Conservation (phyloP, 192 early-diverging fungal genomes). For the Gonapodya prolifera region DNA sequence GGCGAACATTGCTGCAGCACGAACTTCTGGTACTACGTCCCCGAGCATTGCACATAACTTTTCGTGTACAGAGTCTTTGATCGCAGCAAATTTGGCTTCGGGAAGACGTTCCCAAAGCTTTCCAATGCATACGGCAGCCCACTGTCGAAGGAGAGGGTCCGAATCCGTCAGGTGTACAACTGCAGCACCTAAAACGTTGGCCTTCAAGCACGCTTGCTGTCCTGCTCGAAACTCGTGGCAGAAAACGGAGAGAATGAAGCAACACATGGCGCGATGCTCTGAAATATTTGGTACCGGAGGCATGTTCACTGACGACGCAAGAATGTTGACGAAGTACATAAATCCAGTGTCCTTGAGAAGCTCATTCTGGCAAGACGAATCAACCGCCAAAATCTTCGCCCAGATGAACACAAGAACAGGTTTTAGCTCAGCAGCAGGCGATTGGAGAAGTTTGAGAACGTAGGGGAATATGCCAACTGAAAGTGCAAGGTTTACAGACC, state of each 20-base stretch:
- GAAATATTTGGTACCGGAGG: constrained; percentile 56
- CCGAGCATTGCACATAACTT: constrained; percentile 38
- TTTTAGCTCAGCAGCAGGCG: constrained; percentile 81
- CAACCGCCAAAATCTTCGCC: constrained; percentile 90
- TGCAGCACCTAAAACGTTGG: constrained; percentile 51
- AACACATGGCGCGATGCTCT: constrained; percentile 87
- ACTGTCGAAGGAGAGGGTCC: constrained; percentile 73
- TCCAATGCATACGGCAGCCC: constrained; percentile 76
- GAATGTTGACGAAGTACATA: constrained; percentile 82
- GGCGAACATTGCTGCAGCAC: constrained; percentile 70
- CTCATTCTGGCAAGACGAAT: constrained; percentile 76
- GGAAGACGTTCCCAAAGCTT: constrained; percentile 72
- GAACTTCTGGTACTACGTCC: constrained; percentile 67
- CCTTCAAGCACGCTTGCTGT: constrained; percentile 71
- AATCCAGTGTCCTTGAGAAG: constrained; percentile 83
- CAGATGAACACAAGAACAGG: constrained; percentile 95
- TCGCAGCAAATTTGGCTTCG: constrained; percentile 47
- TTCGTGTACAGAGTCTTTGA: constrained; percentile 51
- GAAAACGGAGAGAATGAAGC: constrained; percentile 85
- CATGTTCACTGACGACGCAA: constrained; percentile 59
- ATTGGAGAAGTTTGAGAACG: constrained; percentile 85
- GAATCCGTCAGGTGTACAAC: constrained; percentile 50
- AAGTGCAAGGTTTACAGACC: constrained; percentile 86
- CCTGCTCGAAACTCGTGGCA: constrained; percentile 72
- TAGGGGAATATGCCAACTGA: constrained; percentile 96